Evolutionary conservation across 306 rosid species (phyloP), one percentile per base, ranked within the genome.

Genomic region (Echinosophora koreensis): DNA sequence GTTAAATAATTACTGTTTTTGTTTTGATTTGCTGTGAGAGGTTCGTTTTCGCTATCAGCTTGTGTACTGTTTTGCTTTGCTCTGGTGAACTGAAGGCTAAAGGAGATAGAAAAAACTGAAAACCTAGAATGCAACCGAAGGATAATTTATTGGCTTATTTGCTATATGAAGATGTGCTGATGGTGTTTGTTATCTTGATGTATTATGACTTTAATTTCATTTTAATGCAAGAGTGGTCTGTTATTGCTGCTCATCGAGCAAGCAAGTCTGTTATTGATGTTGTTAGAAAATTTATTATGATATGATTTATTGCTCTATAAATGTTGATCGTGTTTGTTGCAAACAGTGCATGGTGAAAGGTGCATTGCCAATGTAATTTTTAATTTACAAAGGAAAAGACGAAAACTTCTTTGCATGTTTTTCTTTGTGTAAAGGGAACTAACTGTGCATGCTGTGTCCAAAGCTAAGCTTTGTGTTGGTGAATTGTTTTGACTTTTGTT

Each of bases 301-400:
- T 73, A 6, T 34, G 62, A 30, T 72, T 79, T 64, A 46, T 55
- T 47, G 74, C 46, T 44, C 18, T 68, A 12, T 73, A 39, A 46
- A 18, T 44, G 16, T 32, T 56, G 54, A 14, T 46, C 4, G 6
- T 62, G 37, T 17, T 30, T 49, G 71, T 62, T 57, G 61, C 41
- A 32, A 44, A 6, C 39, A 47, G 39, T 16, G 5, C 28, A 0
- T 35, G 14, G 4, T 38, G 39, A 22, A 56, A 22, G 27, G 27
- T 56, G 15, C 28, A 10, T 18, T 78, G 65, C 22, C 13, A 39
- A 51, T 70, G 13, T 22, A 18, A 42, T 37, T 7, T 17, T 56
- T 64, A 12, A 14, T 14, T 76, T 76, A 12, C 18, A 5, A 59
- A 32, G 52, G 46, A 34, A 6, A 57, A 50, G 18, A 66, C 8